phyloP scores from a whole-genome alignment of 2,329 filamentous ascomycete genomes.

The Verticillium nubilum region DNA sequence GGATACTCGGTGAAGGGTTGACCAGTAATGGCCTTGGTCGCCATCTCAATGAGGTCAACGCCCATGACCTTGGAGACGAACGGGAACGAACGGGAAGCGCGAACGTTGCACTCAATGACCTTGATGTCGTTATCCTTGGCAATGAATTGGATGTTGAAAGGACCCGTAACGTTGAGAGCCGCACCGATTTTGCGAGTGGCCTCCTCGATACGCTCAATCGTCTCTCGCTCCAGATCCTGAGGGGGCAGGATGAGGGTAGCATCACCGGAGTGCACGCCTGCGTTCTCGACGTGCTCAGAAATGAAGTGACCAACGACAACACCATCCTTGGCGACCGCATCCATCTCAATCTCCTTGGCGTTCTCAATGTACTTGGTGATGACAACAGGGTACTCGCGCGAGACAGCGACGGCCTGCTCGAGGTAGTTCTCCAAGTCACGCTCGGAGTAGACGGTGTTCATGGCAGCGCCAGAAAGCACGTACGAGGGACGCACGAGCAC shows the following conservation, averaged over 20 bases:
- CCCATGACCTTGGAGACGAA: slow-evolving; percentile 99
- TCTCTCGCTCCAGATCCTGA: slow-evolving; percentile 85
- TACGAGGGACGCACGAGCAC: slow-evolving; percentile 95
- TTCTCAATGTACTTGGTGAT: slow-evolving; percentile 99
- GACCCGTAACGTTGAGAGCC: slow-evolving; percentile 91
- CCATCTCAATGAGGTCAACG: slow-evolving; percentile 96
- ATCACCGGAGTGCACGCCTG: slow-evolving; percentile 96
- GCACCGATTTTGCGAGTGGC: slow-evolving; percentile 92
- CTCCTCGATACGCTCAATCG: slow-evolving; percentile 85
- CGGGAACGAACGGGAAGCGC: slow-evolving; percentile 92
- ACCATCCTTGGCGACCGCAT: slow-evolving; percentile 88
- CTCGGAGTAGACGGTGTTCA: slow-evolving; percentile 98
- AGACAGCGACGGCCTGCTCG: slow-evolving; percentile 87
- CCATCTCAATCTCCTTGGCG: slow-evolving; percentile 99
- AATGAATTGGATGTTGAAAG: slow-evolving; percentile 99
- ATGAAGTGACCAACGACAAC: slow-evolving; percentile 92
- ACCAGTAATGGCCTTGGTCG: slow-evolving; percentile 92
- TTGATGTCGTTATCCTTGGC: slow-evolving; percentile 99
- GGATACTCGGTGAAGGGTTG: slow-evolving; percentile 81
- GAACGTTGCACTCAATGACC: slow-evolving; percentile 98
- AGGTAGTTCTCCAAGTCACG: slow-evolving; percentile 86
- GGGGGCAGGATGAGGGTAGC: slow-evolving; percentile 92
- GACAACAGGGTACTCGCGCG: slow-evolving; percentile 90
- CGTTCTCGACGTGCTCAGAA: slow-evolving; percentile 97
- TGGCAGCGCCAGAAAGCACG: slow-evolving; percentile 92